Percentiles rank a stretch among this genome's conserved stretches.
Evolutionary conservation across 192 early-diverging fungal species (phyloP).

Genomic region (Linnemannia elongata): DNA sequence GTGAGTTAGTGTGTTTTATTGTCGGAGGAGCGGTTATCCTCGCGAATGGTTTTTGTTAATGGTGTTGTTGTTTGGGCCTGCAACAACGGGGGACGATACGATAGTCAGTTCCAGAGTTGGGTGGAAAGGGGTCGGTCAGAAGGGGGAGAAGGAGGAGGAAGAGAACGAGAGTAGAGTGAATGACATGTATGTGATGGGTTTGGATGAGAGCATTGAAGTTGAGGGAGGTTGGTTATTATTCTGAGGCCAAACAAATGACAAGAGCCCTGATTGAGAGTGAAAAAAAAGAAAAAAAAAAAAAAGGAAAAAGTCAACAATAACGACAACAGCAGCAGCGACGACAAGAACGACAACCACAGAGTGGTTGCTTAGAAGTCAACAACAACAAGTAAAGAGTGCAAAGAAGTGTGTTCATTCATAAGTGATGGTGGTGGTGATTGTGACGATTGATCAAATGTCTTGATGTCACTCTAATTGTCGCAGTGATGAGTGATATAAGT

Average conservation of each 20-base stretch:
- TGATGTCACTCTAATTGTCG: too few species aligned
- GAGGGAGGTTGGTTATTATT: neutral
- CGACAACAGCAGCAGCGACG: neutral
- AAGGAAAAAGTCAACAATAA: neutral
- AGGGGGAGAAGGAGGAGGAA: neutral
- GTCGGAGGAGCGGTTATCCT: neutral
- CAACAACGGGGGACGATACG: neutral
- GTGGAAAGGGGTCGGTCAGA: neutral
- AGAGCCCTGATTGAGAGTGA: constrained; percentile 6
- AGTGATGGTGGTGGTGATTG: neutral
- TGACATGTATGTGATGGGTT: neutral
- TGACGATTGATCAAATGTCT: neutral
- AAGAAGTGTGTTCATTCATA: neutral
- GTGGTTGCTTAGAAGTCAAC: neutral
- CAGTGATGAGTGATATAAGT: too few species aligned
- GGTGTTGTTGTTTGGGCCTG: neutral
- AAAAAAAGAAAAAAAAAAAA: neutral
- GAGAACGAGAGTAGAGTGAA: neutral
- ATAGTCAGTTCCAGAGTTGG: neutral
- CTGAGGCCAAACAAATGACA: constrained; percentile 9
- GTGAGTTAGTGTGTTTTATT: neutral
- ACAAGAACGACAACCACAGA: neutral
- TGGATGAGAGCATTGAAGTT: neutral
- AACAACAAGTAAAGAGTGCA: neutral
- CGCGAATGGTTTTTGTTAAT: neutral